Conservation (phyloP, 2,329 filamentous ascomycete genomes). For the Ophiostoma novo-ulmi region DNA sequence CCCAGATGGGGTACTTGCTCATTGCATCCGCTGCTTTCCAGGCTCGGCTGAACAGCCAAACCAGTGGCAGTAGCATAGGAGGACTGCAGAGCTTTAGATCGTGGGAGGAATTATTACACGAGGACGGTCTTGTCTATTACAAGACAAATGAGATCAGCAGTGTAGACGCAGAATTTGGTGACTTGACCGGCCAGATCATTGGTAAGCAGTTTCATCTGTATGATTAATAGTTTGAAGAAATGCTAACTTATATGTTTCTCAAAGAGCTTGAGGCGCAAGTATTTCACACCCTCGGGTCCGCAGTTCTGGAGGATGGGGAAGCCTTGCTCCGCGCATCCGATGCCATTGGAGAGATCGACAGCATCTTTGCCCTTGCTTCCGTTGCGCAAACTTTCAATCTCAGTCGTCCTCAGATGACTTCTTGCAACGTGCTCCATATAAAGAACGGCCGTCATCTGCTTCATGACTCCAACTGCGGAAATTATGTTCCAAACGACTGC, state of each 20-base stretch:
- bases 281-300: constrained; percentile 67
- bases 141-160: constrained; percentile 78
- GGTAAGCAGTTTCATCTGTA: constrained; percentile 45
- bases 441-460: constrained; percentile 77
- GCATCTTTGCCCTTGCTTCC: constrained; percentile 71
- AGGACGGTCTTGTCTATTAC: constrained; percentile 70
- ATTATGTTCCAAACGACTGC: constrained; percentile 80
- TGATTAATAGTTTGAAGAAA: neutral
- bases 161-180: constrained; percentile 75
- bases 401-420: constrained; percentile 62
- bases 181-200: constrained; percentile 78
- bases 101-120: constrained; percentile 76
- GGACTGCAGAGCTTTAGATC: constrained; percentile 47
- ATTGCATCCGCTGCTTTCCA: constrained; percentile 58
- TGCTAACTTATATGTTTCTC: constrained; percentile 47
- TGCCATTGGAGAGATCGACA: constrained; percentile 80
- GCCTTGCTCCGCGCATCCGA: constrained; percentile 66
- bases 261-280: constrained; percentile 68
- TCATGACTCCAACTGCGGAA: constrained; percentile 75
- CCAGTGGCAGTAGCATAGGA: constrained; percentile 52
- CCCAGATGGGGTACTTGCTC: constrained; percentile 85
- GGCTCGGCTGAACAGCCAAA: constrained; percentile 34
- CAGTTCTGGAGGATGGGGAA: constrained; percentile 63
- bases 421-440: constrained; percentile 66
- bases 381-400: constrained; percentile 73